These are phyloP conservation scores for Fusarium sp. DNA, from an alignment of 2,329 filamentous ascomycete species.

Conservation along the genomic window DNA sequence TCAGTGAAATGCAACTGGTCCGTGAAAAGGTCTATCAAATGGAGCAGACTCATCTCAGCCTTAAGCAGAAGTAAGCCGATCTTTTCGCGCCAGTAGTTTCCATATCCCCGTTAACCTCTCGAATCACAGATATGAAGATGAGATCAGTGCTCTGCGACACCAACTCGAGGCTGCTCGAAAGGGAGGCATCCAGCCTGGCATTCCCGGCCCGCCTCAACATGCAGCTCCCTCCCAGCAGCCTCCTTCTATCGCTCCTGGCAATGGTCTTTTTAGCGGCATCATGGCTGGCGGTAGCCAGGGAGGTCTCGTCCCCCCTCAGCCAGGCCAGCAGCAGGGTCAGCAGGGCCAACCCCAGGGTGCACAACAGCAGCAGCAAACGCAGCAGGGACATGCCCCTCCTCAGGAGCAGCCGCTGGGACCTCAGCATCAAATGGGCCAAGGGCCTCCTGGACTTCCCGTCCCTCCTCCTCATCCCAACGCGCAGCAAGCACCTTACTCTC, in stretches of 20 bases:
- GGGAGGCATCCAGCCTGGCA: conserved; percentile 63
- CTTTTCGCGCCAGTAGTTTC: not conserved
- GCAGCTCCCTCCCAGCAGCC: conserved; percentile 83
- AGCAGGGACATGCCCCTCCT: conserved; percentile 67
- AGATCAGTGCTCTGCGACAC: conserved; percentile 84
- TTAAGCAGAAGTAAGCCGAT: conserved; percentile 85
- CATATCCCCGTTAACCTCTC: conserved; percentile 1
- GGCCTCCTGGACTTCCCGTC: conserved; percentile 72
- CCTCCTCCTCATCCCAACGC: conserved; percentile 68
- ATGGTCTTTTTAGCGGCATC: conserved; percentile 93
- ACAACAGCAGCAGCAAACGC: conserved; percentile 56
- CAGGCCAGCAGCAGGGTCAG: conserved; percentile 66
- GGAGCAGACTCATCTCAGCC: conserved; percentile 86
- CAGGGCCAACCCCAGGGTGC: conserved; percentile 55
- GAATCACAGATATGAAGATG: conserved; percentile 85
- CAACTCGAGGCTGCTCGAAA: conserved; percentile 83
- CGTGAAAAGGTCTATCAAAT: conserved; percentile 92
- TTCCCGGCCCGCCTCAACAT: conserved; percentile 77
- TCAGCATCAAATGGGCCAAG: conserved; percentile 72
- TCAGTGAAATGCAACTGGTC: conserved; percentile 95
- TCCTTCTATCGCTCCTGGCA: conserved; percentile 89
- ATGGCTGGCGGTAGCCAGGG: conserved; percentile 90
- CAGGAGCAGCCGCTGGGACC: conserved; percentile 68
- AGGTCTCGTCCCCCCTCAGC: conserved; percentile 82
- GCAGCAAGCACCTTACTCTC: conserved; percentile 77